Base-by-base conservation (phyloP, 2,329 filamentous ascomycete genomes). In the Epicoccum sorghinum region DNA sequence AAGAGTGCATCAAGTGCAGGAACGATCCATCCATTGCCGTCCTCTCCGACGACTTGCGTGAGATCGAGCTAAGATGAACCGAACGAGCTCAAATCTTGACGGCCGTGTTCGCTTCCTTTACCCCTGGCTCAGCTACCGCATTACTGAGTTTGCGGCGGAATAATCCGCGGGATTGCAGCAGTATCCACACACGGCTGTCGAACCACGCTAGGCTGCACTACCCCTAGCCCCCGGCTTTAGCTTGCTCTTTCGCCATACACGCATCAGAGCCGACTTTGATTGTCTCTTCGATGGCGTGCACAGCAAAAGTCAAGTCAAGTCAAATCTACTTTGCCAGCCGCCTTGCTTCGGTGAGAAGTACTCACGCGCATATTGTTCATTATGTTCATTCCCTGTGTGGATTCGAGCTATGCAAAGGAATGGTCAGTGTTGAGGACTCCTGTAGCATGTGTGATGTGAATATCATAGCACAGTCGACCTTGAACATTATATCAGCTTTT, bases 161-260 rank as follows among this genome's bases (percentile, higher is more conserved):
- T 35, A 37, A 36, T 13, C 35, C 47, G 38, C 27, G 38, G 27
- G 5, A 33, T 40, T 39, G 42, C 52, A 50, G 12, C 18, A 39
- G 35, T 50, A 43, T 29, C 53, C 43, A 52, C 52, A 38, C 41
- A 27, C 25, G 41, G 42, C 33, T 51, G 22, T 9, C 32, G 33
- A 38, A 40, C 22, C 29, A 36, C 42, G 29, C 43, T 32, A 52
- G 29, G 24, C 40, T 53, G 32, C 37, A 44, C 36, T 23, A 9
- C 22, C 25, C 30, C 41, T 35, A 44, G 39, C 33, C 39, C 43
- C 43, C 47, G 49, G 51, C 54, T 40, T 62, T 65, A 33, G 61
- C 61, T 47, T 53, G 55, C 22, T 43, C 59, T 40, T 51, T 56
- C 25, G 55, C 59, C 33, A 64, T 58, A 23, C 50, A 33, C 10